Conservation (phyloP, 257 asterid genomes). For the Thymus quinquecostatus region DNA sequence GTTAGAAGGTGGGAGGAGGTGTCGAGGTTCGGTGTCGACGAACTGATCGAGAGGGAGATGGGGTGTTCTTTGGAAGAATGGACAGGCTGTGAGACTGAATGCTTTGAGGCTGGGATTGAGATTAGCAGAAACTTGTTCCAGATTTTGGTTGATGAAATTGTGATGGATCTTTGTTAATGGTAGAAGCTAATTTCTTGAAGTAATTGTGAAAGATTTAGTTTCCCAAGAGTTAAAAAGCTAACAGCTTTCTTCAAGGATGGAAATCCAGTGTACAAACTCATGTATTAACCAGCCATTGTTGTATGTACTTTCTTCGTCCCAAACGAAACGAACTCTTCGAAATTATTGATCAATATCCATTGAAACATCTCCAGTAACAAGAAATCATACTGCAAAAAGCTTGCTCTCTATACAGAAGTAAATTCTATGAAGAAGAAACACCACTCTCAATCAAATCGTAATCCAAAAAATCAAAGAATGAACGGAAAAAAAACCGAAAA, state of each 20-base stretch:
- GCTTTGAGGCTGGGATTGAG: constrained; percentile 61
- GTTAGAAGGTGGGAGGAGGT: constrained; percentile 67
- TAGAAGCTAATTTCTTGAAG: constrained; percentile 5
- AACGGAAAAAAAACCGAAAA: not conserved
- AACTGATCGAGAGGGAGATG: constrained; percentile 76
- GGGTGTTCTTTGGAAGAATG: constrained; percentile 60
- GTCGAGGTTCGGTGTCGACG: constrained; percentile 53
- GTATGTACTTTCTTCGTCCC: constrained; percentile 17
- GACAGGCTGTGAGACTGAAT: constrained; percentile 65
- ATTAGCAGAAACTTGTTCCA: constrained; percentile 58
- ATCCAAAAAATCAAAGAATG: constrained; percentile 22
- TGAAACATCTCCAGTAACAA: not conserved
- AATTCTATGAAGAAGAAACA: not conserved
- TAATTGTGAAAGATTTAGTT: not conserved
- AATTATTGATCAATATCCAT: not conserved
- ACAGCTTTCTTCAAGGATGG: constrained; percentile 20
- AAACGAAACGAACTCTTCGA: not conserved
- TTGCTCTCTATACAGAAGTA: not conserved
- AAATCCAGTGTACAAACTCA: constrained; percentile 35
- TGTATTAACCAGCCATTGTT: constrained; percentile 23
- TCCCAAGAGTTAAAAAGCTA: not conserved
- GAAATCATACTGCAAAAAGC: not conserved
- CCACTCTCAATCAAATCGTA: not conserved
- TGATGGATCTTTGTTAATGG: constrained; percentile 49
- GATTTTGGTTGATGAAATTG: constrained; percentile 71